Conservation (phyloP, 1,284 basidiomycete genomes). For the Fomitopsis palustris region DNA sequence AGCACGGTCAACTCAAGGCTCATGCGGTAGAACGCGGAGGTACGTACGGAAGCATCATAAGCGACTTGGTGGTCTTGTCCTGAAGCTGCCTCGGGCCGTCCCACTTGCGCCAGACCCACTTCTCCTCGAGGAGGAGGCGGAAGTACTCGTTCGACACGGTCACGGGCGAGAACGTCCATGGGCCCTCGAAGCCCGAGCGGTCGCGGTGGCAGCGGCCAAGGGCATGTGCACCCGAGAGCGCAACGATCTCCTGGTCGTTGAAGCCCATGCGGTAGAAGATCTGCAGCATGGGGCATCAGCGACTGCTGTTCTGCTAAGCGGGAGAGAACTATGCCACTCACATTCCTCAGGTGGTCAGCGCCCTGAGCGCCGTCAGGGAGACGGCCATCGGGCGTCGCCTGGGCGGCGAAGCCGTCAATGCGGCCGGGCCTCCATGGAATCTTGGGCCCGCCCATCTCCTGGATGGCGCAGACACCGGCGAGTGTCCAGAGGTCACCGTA, state of each 20-base stretch:
- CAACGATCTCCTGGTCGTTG: conserved; percentile 97
- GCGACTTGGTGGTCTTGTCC: conserved; percentile 83
- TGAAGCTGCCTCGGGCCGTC: conserved; percentile 90
- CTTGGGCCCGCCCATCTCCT: conserved; percentile 84
- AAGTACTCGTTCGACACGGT: conserved; percentile 91
- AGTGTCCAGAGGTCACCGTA: conserved; percentile 96
- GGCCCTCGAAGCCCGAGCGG: conserved; percentile 86
- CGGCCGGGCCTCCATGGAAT: conserved; percentile 89
- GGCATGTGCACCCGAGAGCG: conserved; percentile 91
- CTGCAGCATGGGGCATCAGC: conserved; percentile 27
- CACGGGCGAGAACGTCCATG: conserved; percentile 88
- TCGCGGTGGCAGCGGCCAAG: conserved; percentile 90
- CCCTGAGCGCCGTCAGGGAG: conserved; percentile 90
- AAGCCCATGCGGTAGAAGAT: conserved; percentile 96
- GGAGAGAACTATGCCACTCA: conserved; percentile 30
- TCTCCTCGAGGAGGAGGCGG: conserved; percentile 86
- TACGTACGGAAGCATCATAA: conserved; percentile 95
- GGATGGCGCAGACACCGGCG: conserved; percentile 81
- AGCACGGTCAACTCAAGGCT: background rate
- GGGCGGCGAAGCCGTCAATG: conserved; percentile 73
- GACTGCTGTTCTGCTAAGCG: background rate
- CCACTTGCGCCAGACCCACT: conserved; percentile 89
- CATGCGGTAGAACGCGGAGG: background rate
- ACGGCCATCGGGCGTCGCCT: conserved; percentile 91
- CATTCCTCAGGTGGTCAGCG: conserved; percentile 79